Base-by-base conservation (phyloP, 768 basidiomycete genomes). In the Cubamyces lactineus region DNA sequence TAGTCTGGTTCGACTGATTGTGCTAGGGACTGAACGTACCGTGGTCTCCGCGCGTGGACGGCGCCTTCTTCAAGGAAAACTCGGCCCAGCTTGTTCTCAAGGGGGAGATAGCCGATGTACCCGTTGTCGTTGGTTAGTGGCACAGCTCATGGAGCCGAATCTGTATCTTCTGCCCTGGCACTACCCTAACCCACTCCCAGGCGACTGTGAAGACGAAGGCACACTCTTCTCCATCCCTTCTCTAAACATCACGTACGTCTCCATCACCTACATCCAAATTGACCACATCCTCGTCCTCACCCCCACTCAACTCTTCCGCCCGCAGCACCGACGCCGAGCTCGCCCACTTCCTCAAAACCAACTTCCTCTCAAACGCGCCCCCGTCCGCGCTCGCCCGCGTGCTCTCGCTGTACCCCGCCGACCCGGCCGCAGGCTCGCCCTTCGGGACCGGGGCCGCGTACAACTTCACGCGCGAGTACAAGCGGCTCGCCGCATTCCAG, bases 161-260 rank as follows among this genome's bases (percentile, higher is more conserved):
- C 12, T 43, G 28, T 21, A 6, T 4, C n/a, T 21, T n/a, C n/a
- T n/a, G n/a, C n/a, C n/a, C n/a, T n/a, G n/a, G n/a, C n/a, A n/a
- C n/a, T n/a, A n/a, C n/a, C 28, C 28, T 11, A 16, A 26, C 48
- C 17, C 43, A 23, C 5, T 17, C 21, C 16, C 9, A 52, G 53
- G 47, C 2, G 50, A 63, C 19, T 51, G 53, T 62, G 83, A 86
- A 52, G 86, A 87, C 56, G 86, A 88, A 68, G 86, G 85, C 6
- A 84, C 85, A 0, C 47, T 75, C 2, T 77, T 77, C 66, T 62
- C 74, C 0, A 21, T 76, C 7, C 52, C 66, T 2, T 66, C 47
- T 0, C 26, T 53, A 5, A 75, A 76, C 55, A 63, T 77, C 40
- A 69, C 72, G 76, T 77, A 65, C 1, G 71, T 48, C 7, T 9